Percentiles rank a stretch among this genome's conserved stretches.
Evolutionary conservation across 176 grass and related monocot species (phyloP).

Genomic region (Triticum aestivum): IWGSC_CS_RefSeq_v2.1 NC_057814.1:17947021-17947520

Average conservation of each 20-base stretch:
- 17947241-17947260: neutral
- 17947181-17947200: neutral
- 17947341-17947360: constrained; percentile 1
- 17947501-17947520: no score
- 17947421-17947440: neutral
- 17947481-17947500: no score
- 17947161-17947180: neutral
- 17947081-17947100: neutral
- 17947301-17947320: constrained; percentile 23
- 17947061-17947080: neutral
- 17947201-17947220: neutral
- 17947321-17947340: constrained; percentile 8
- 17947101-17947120: constrained; percentile 1
- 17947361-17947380: neutral
- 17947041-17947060: neutral
- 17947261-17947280: constrained; percentile 13
- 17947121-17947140: neutral
- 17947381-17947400: neutral
- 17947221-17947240: neutral
- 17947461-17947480: neutral
- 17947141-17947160: neutral
- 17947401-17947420: neutral
- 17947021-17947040: neutral
- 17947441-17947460: neutral
- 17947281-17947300: neutral